Percentiles rank a stretch among this genome's conserved stretches.
These are phyloP conservation scores for Xylaria telfairii DNA, from an alignment of 495 filamentous ascomycete species.

Conservation along the genomic window DNA sequence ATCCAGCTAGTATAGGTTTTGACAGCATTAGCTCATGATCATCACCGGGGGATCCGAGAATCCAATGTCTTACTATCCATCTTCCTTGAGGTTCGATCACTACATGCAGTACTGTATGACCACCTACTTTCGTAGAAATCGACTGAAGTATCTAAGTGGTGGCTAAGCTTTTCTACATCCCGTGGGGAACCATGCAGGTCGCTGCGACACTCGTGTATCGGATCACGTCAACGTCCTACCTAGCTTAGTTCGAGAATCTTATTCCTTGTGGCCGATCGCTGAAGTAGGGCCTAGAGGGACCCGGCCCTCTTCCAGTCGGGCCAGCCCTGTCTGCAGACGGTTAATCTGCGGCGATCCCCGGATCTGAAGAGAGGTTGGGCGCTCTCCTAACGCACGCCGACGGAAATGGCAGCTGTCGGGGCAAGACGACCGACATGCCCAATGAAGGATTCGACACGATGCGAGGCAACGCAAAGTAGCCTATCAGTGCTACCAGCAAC, in stretches of 20 bases:
- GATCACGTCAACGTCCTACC: not conserved
- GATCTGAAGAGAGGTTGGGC: not conserved
- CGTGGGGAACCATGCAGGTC: slow-evolving; percentile 12
- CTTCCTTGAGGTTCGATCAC: not conserved
- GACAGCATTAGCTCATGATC: slow-evolving; percentile 5
- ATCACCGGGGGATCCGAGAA: not conserved
- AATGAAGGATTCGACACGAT: slow-evolving; percentile 10
- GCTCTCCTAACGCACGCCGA: slow-evolving; percentile 11
- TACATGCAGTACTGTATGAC: not conserved
- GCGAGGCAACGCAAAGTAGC: not conserved
- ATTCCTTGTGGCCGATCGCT: slow-evolving; percentile 14
- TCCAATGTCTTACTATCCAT: not conserved
- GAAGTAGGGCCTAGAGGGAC: not conserved
- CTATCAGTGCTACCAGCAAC: not conserved
- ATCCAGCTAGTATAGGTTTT: not conserved
- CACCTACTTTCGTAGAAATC: no score
- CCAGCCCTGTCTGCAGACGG: slow-evolving; percentile 11
- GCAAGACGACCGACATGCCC: slow-evolving; percentile 22
- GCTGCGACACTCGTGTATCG: not conserved
- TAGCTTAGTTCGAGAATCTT: not conserved
- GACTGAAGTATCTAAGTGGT: no score
- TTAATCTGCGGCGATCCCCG: slow-evolving; percentile 16
- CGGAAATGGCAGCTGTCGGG: slow-evolving; percentile 20
- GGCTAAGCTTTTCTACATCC: slow-evolving; percentile 1
- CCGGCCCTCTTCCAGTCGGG: not conserved